Percentiles rank a stretch among this genome's conserved stretches.
These are phyloP conservation scores for Schizonepeta tenuifolia DNA, from an alignment of 257 asterid species.

Conservation along the genomic window DNA sequence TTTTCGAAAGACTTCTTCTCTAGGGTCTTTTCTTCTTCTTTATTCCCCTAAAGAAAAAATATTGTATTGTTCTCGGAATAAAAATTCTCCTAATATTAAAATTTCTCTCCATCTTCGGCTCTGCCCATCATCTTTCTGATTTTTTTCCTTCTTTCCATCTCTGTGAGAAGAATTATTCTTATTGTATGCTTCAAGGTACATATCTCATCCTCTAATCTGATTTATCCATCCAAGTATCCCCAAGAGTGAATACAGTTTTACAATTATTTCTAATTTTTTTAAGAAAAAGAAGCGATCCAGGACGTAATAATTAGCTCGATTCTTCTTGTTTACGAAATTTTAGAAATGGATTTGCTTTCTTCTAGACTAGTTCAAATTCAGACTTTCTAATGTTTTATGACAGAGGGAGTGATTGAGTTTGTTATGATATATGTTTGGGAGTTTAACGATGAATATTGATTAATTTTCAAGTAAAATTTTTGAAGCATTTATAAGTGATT, in stretches of 20 bases:
- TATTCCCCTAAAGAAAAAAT: too few species aligned
- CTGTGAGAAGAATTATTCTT: not conserved
- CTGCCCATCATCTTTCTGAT: not conserved
- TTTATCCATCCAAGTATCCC: too few species aligned
- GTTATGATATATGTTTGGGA: not conserved
- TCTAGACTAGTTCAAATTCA: conserved; percentile 31
- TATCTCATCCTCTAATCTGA: not conserved
- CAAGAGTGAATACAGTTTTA: not conserved
- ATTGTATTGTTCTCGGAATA: too few species aligned
- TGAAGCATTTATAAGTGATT: not conserved
- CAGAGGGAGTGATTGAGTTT: not conserved
- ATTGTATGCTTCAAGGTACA: not conserved
- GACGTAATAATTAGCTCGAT: too few species aligned
- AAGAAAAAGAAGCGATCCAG: too few species aligned
- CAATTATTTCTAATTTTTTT: too few species aligned
- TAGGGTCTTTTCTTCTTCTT: too few species aligned
- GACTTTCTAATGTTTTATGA: not conserved
- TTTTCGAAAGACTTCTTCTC: too few species aligned
- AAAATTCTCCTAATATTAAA: too few species aligned
- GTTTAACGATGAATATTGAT: not conserved
- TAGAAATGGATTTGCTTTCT: conserved; percentile 58
- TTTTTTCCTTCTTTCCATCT: not conserved
- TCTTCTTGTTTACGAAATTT: not conserved
- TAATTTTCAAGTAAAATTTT: not conserved
- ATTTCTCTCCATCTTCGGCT: too few species aligned